phyloP scores from a whole-genome alignment of 139 green algal genomes.

The Zygnema circumcarinatum region DNA sequence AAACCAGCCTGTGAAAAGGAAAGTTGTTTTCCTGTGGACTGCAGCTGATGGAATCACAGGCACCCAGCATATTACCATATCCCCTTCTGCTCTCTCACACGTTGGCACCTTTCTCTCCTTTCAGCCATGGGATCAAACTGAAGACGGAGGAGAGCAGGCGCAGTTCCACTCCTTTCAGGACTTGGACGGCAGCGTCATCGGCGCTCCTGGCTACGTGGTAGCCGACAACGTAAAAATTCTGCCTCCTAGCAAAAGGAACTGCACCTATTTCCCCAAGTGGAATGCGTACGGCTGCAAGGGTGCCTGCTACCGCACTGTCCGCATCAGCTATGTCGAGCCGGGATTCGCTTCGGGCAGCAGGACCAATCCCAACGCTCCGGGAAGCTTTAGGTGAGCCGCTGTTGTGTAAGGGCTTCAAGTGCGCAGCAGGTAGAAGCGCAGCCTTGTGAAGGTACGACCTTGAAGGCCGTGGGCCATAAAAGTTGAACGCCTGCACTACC shows the following conservation, averaged over 20 bases:
- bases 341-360: slow-evolving; percentile 2
- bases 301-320: slow-evolving; percentile 31
- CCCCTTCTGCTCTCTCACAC: neutral
- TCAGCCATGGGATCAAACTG: neutral
- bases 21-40: neutral
- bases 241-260: neutral
- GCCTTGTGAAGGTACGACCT: neutral
- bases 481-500: neutral
- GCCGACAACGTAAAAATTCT: slow-evolving; percentile 25
- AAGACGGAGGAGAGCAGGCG: neutral
- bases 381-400: neutral
- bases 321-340: slow-evolving; percentile 31
- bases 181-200: slow-evolving; percentile 19
- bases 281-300: slow-evolving; percentile 34
- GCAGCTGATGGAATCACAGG: neutral
- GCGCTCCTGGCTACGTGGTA: slow-evolving; percentile 27
- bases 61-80: neutral
- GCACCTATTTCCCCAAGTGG: neutral
- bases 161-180: slow-evolving; percentile 24
- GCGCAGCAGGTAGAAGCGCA: neutral
- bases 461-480: neutral
- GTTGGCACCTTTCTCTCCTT: neutral
- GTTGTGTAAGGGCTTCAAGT: neutral
- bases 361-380: neutral
- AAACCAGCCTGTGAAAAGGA: neutral